Percentiles rank a stretch among this genome's conserved stretches.
These are phyloP conservation scores for Phellinidium pouzarii DNA, from an alignment of 1,284 basidiomycete species.

Conservation along the genomic window DNA sequence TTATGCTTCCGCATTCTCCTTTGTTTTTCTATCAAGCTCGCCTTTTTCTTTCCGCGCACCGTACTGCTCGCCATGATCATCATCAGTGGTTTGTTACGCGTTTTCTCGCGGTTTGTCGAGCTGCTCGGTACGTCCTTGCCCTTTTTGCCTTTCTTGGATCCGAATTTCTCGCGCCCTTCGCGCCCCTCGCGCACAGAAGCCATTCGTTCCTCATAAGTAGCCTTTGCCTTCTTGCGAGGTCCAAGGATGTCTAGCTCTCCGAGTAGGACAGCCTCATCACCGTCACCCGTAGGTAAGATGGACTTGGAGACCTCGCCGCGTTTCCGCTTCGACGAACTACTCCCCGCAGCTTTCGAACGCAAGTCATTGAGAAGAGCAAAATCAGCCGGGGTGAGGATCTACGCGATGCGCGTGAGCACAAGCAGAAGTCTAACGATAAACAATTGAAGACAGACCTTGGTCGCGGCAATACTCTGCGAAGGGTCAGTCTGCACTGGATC, in stretches of 20 bases:
- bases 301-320: slow-evolving; percentile 51
- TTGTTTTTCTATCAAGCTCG: slow-evolving; percentile 82
- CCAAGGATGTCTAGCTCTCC: slow-evolving; percentile 93
- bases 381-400: slow-evolving; percentile 98
- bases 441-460: slow-evolving; percentile 46
- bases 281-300: slow-evolving; percentile 34
- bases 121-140: slow-evolving; percentile 75
- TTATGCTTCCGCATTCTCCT: slow-evolving; percentile 68
- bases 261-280: slow-evolving; percentile 58
- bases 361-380: slow-evolving; percentile 92
- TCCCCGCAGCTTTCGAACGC: slow-evolving; percentile 68
- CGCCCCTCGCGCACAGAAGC: slow-evolving; percentile 88
- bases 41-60: slow-evolving; percentile 83
- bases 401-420: background rate
- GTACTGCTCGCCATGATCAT: slow-evolving; percentile 77
- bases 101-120: slow-evolving; percentile 86
- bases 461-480: slow-evolving; percentile 55
- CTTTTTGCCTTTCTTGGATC: slow-evolving; percentile 84
- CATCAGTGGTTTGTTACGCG: slow-evolving; percentile 89
- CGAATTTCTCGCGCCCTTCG: slow-evolving; percentile 95
- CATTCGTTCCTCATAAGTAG: slow-evolving; percentile 92
- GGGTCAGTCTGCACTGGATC: background rate
- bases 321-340: slow-evolving; percentile 78
- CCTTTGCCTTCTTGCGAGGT: slow-evolving; percentile 89
- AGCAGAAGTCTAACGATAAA: slow-evolving; percentile 9